phyloP scores from a whole-genome alignment of 1,139 yeast species.

The Candida albicans region DNA sequence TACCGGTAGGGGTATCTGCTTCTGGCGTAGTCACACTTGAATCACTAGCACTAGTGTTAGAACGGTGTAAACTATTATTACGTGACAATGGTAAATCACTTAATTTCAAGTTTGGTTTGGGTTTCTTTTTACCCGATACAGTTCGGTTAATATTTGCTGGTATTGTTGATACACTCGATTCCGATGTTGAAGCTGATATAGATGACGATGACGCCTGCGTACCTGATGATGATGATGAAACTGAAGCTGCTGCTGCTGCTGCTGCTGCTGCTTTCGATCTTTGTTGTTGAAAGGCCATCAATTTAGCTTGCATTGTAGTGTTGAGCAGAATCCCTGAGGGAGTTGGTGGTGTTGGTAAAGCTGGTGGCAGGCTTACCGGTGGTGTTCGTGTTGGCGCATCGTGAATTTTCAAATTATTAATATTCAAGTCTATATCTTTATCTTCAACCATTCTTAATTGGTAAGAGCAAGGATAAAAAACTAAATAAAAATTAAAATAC shows the following conservation, averaged over 20 bases:
- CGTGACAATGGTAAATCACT: conserved; percentile 10
- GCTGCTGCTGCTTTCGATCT: conserved; percentile 36
- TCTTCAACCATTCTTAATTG: conserved; percentile 2
- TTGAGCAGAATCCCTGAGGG: neutral
- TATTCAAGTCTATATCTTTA: conserved; percentile 3
- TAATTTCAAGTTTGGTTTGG: conserved; percentile 40
- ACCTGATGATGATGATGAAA: conserved; percentile 2
- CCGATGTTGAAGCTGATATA: neutral
- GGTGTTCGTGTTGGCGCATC: conserved; percentile 5
- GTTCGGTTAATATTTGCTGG: conserved; percentile 16
- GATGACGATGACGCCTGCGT: no score
- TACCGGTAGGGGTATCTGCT: conserved; percentile 3
- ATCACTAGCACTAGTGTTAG: conserved; percentile 9
- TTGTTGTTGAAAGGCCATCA: conserved; percentile 72
- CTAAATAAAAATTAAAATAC: neutral
- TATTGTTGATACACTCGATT: conserved; percentile 29
- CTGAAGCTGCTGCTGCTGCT: conserved; percentile 11
- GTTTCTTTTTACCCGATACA: neutral
- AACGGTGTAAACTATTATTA: conserved; percentile 10
- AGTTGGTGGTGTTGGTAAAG: neutral
- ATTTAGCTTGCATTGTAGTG: conserved; percentile 61
- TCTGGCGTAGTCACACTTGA: conserved; percentile 8
- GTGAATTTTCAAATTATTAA: conserved; percentile 2
- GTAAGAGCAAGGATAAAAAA: neutral
- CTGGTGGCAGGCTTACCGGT: conserved; percentile 2